Evolutionary conservation across 805 yeast species (phyloP), one percentile per base, ranked within the genome.

Genomic region (Kodamaea jinghongensis): DNA sequence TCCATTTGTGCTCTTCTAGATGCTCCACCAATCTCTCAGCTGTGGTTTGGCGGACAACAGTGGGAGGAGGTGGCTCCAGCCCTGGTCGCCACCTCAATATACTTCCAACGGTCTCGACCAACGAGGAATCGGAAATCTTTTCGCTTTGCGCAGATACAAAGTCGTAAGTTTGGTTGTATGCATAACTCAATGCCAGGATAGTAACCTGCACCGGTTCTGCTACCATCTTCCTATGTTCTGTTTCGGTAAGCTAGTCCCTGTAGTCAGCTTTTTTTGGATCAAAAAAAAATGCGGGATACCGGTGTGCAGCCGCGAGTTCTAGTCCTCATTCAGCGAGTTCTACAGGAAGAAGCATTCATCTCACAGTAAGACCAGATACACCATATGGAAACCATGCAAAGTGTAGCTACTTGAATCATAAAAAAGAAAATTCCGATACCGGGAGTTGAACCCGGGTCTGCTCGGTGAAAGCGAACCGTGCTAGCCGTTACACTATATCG

Each of bases 371-470:
- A n/a, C n/a, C n/a, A n/a, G n/a, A n/a, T n/a, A n/a, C n/a, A n/a
- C n/a, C n/a, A n/a, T n/a, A n/a, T n/a, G n/a, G 23, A 20, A 20
- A 20, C 23, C 5, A 20, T 20, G 8, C 23, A 20, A 20, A 20
- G 23, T 5, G 23, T 20, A 20, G 23, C 23, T 8, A 20, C 5
- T 20, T 20, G 23, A 20, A 5, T n/a, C n/a, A n/a, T 6, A 20
- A 20, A 20, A 20, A 20, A 20, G 23, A 20, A 20, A 43, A 44
- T 74, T 79, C 86, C 85, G 84, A 78, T 78, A 73, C 86, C 83
- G 86, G 86, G 86, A 79, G 83, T 80, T 84, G 86, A 80, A 80
- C 86, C 85, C 86, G 83, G 81, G 78, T 73, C 67, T 79, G 82
- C 84, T 77, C 84, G 83, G 85, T 79, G 84, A 80, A 79, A 79